A percentile compares a stretch with the other conserved stretches of the same genome.
Evolutionary conservation across 306 rosid genomes (phyloP).

Genomic region (Sicyos edulis): DNA sequence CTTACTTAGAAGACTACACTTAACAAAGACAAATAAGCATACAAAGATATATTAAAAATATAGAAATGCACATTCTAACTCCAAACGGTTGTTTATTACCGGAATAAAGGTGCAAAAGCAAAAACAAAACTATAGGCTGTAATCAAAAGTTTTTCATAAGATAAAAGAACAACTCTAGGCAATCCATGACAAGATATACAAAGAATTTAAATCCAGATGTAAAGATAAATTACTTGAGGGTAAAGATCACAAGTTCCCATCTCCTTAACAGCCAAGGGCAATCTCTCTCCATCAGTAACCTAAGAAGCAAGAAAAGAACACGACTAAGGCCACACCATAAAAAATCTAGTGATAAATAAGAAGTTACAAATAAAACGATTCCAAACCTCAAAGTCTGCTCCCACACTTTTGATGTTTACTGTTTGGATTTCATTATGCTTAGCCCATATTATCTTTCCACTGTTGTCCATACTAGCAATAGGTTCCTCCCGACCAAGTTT

Average conservation of each 20-base stretch:
- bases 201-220: constrained; percentile 22
- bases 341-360: not conserved
- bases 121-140: not conserved
- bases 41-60: not conserved
- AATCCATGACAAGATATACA: constrained; percentile 5
- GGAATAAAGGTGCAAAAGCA: not conserved
- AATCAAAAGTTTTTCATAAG: not conserved
- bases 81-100: not conserved
- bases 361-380: not conserved
- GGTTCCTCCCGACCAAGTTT: constrained; percentile 99
- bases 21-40: not conserved
- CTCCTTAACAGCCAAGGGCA: constrained; percentile 94
- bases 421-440: constrained; percentile 98
- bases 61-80: not conserved
- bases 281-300: constrained; percentile 96
- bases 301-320: constrained; percentile 29
- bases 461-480: constrained; percentile 96
- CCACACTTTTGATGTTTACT: constrained; percentile 88
- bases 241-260: constrained; percentile 98
- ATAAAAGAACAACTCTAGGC: not conserved
- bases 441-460: constrained; percentile 97
- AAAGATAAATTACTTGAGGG: constrained; percentile 64
- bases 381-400: constrained; percentile 85
- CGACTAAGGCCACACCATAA: not conserved
- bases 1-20: not conserved